phyloP scores from a whole-genome alignment of 2,329 filamentous ascomycete genomes.

The Spiromastix sp. region DNA sequence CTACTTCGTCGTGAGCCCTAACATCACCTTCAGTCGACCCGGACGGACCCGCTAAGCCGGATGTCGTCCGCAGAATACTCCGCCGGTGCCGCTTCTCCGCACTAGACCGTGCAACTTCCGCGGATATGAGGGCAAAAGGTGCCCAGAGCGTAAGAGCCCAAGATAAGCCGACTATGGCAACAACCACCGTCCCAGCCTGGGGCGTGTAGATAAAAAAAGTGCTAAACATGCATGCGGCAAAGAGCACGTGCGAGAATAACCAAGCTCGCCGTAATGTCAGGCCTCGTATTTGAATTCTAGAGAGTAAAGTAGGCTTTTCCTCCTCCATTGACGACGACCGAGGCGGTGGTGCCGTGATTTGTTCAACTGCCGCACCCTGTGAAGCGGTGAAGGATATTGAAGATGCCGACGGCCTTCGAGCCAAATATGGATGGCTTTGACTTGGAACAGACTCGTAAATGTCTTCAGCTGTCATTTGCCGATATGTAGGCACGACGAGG shows the following conservation, averaged over 20 bases:
- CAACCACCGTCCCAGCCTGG: slow-evolving; percentile 61
- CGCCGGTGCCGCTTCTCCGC: slow-evolving; percentile 47
- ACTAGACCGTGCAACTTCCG: slow-evolving; percentile 78
- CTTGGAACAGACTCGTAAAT: slow-evolving; percentile 6
- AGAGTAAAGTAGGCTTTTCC: slow-evolving; percentile 32
- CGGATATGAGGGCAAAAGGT: slow-evolving; percentile 87
- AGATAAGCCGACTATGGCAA: slow-evolving; percentile 74
- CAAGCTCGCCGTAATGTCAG: slow-evolving; percentile 82
- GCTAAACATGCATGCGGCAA: slow-evolving; percentile 68
- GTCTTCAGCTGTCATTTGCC: slow-evolving; percentile 9
- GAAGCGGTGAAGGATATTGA: slow-evolving; percentile 21
- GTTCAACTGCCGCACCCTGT: slow-evolving; percentile 22
- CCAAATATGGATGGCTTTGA: slow-evolving; percentile 13
- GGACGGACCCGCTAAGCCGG: background rate
- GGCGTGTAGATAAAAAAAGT: slow-evolving; percentile 70
- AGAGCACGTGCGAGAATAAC: slow-evolving; percentile 77
- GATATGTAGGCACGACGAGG: slow-evolving; percentile 72
- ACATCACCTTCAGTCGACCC: background rate
- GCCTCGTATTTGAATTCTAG: slow-evolving; percentile 62
- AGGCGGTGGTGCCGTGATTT: no score
- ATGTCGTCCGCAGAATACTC: slow-evolving; percentile 13
- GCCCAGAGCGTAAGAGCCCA: slow-evolving; percentile 94
- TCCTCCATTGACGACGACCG: background rate
- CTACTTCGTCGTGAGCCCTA: background rate
- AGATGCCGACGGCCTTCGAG: slow-evolving; percentile 23